Evolutionary conservation across 129 eudicot genomes (phyloP).

Genomic region (Deinandra increscens): DNA sequence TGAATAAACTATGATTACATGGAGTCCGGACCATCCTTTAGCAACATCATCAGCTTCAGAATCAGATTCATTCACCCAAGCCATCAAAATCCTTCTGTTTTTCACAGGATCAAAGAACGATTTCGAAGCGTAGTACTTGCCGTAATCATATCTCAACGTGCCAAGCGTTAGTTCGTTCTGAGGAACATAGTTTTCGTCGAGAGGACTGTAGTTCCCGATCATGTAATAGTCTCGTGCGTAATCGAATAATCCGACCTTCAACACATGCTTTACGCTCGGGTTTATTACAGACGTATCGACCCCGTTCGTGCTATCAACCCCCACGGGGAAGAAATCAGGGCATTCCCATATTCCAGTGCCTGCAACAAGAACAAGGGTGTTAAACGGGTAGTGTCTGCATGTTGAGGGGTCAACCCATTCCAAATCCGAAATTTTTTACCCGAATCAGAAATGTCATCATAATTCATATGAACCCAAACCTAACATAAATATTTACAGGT

Average conservation of each 20-base stretch:
- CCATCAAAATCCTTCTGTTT: slow-evolving; percentile 61
- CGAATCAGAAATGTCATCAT: too few relatives aligned
- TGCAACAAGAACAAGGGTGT: too few relatives aligned
- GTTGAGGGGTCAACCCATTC: too few relatives aligned
- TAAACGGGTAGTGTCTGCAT: too few relatives aligned
- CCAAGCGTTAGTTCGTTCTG: slow-evolving; percentile 24
- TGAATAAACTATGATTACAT: slow-evolving; percentile 28
- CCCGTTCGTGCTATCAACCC: slow-evolving; percentile 32
- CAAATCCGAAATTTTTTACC: too few relatives aligned
- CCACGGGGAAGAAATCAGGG: slow-evolving; percentile 66
- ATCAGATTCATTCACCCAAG: slow-evolving; percentile 59
- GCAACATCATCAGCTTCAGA: slow-evolving; percentile 21
- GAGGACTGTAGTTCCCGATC: slow-evolving; percentile 44
- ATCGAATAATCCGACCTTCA: slow-evolving; percentile 51
- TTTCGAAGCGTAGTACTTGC: slow-evolving; percentile 68
- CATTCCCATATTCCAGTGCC: slow-evolving; percentile 67
- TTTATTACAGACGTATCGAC: slow-evolving; percentile 38
- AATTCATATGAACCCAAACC: too few relatives aligned
- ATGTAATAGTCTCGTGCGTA: slow-evolving; percentile 43
- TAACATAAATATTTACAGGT: too few relatives aligned
- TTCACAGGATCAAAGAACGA: slow-evolving; percentile 53
- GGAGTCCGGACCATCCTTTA: slow-evolving; percentile 68
- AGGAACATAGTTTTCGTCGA: slow-evolving; percentile 40
- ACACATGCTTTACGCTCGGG: slow-evolving; percentile 44
- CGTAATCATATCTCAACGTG: slow-evolving; percentile 58